Conservation (phyloP, 2,329 filamentous ascomycete genomes). For the Fusarium sp. region DNA sequence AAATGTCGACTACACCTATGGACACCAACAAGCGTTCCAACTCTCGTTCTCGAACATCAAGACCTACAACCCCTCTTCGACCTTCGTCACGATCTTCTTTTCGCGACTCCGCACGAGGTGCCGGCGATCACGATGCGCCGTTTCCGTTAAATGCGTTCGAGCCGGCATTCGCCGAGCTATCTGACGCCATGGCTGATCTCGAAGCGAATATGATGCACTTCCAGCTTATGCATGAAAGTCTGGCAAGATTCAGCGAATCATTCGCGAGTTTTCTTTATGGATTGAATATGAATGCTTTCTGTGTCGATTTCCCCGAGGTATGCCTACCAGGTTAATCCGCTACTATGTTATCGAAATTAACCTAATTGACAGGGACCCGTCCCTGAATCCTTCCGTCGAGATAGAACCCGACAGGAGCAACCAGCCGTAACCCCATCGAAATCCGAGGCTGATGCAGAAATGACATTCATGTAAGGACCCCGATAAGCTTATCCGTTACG, state of each 20-base stretch:
- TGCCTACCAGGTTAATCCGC: conserved; percentile 15
- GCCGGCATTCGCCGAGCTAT: conserved; percentile 90
- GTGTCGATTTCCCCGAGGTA: conserved; percentile 96
- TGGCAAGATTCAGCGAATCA: conserved; percentile 93
- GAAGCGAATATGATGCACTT: conserved; percentile 98
- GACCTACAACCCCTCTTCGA: conserved; percentile 91
- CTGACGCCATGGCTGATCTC: conserved; percentile 92
- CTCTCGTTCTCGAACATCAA: conserved; percentile 73
- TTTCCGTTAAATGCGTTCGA: conserved; percentile 86
- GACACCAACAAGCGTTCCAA: conserved; percentile 59
- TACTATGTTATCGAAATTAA: conserved; percentile 10
- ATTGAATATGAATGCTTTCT: conserved; percentile 98
- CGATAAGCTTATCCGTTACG: neutral
- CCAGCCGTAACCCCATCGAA: conserved; percentile 41
- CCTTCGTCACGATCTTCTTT: conserved; percentile 90
- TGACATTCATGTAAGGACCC: conserved; percentile 80
- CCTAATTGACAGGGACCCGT: conserved; percentile 73
- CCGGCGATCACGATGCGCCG: conserved; percentile 61
- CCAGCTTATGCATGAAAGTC: conserved; percentile 94
- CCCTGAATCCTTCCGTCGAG: conserved; percentile 80
- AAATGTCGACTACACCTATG: conserved; percentile 46
- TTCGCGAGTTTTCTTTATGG: conserved; percentile 97
- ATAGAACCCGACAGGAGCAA: conserved; percentile 67
- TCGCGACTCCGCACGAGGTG: conserved; percentile 75
- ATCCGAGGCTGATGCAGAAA: conserved; percentile 69